Evolutionary conservation across 2,329 filamentous ascomycete genomes (phyloP), one percentile per base, ranked within the genome.

Genomic region (Fusarium begoniae): DNA sequence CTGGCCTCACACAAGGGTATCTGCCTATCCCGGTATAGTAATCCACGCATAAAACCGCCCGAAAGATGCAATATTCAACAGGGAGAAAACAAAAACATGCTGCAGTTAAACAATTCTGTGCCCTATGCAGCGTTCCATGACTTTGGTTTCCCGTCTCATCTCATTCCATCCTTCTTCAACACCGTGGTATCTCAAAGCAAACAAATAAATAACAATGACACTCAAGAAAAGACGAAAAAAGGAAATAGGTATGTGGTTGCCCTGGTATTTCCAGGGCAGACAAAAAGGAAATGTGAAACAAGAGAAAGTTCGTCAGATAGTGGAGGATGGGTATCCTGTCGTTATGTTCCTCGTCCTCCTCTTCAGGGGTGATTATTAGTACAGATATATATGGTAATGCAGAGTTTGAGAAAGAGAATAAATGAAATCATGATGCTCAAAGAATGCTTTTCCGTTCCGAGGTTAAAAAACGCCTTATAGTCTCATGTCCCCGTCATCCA

Each of bases 121-220:
- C 17, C 35, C 57, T 54, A n/a, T 57, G 55, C 50, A 67, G 62
- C 37, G 41, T 56, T 55, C 45, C 67, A 51, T 74, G 56, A 44
- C 50, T 67, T 74, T 60, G 50, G 45, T 59, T 72, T 69, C 59
- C 55, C 44, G 37, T 70, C 66, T 70, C 35, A 54, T 72, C 71
- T 43, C 71, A 37, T 68, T 72, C 71, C 71, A 74, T 74, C 71
- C 71, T 72, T 65, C 71, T 72, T 69, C 72, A 74, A 74, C 72
- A 74, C 72, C 77, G 69, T 78, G 77, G 77, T 78, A 78, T 78
- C 77, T 79, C 72, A 72, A 78, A 73, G 73, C 67, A 68, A 72
- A 70, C 67, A 76, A 68, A 55, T 18, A 8, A 28, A 37, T 74
- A 68, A 69, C 63, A 66, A 70, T 43, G 32, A n/a, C 43, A 50